A percentile compares a stretch with the other conserved stretches of the same genome.
Conservation (phyloP, 1,284 basidiomycete genomes). For the Peniophora sp. region DNA sequence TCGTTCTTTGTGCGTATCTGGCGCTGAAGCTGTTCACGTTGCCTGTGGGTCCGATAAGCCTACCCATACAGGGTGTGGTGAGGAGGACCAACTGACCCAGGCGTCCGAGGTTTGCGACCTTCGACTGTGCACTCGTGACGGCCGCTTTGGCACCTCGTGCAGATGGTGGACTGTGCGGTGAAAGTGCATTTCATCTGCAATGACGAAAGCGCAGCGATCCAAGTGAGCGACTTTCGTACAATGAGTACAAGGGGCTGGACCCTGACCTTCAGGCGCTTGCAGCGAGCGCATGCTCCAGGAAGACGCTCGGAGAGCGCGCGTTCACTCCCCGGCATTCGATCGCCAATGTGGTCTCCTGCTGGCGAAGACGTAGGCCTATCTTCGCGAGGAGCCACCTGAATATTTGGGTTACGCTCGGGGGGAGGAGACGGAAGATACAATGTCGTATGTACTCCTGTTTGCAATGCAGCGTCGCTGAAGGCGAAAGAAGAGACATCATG, state of each 20-base stretch:
- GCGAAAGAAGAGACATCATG: no score
- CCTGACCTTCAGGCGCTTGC: slow-evolving; percentile 23
- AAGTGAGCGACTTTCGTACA: background rate
- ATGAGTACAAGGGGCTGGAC: background rate
- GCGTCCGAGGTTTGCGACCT: slow-evolving; percentile 26
- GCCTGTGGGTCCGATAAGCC: slow-evolving; percentile 10
- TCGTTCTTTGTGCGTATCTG: slow-evolving; percentile 27
- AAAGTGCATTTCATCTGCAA: slow-evolving; percentile 26
- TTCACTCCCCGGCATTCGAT: background rate
- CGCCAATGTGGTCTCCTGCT: no score
- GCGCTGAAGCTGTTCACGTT: slow-evolving; percentile 21
- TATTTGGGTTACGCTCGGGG: no score
- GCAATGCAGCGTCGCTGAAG: no score
- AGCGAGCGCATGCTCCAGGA: slow-evolving; percentile 22
- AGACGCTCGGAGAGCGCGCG: slow-evolving; percentile 2
- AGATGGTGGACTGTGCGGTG: slow-evolving; percentile 14
- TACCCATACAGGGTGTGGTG: background rate
- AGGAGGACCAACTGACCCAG: slow-evolving; percentile 17
- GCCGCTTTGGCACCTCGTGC: slow-evolving; percentile 20
- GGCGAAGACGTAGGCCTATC: no score
- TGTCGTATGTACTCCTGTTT: no score
- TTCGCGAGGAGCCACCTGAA: no score
- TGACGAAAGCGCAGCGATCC: background rate
- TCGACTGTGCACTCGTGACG: slow-evolving; percentile 25
- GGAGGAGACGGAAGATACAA: no score